Evolutionary conservation across 495 filamentous ascomycete genomes (phyloP).

Genomic region (Recurvomyces mirabilis): DNA sequence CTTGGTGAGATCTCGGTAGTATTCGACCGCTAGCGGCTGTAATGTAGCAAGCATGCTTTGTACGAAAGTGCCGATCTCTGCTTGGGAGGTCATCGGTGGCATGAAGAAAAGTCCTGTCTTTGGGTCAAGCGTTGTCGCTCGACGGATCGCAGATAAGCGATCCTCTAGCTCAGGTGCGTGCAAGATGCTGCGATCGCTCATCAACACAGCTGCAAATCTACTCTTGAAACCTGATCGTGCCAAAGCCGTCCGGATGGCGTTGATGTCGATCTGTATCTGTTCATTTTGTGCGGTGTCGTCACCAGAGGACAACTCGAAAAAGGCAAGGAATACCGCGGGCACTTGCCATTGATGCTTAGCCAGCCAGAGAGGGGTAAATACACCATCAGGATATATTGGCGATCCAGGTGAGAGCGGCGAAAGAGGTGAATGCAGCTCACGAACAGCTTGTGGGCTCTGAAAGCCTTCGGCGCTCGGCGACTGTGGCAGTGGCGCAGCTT

Average conservation of each 20-base stretch:
- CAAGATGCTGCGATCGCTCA: constrained; percentile 55
- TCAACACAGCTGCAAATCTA: constrained; percentile 61
- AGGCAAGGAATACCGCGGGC: constrained; percentile 67
- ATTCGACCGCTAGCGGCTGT: constrained; percentile 57
- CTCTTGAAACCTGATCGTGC: constrained; percentile 59
- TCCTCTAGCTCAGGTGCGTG: constrained; percentile 58
- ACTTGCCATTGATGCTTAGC: constrained; percentile 74
- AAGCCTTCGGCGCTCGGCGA: constrained; percentile 31
- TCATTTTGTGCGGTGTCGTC: constrained; percentile 65
- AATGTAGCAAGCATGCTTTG: constrained; percentile 48
- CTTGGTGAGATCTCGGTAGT: constrained; percentile 83
- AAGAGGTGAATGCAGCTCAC: constrained; percentile 66
- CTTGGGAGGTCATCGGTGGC: constrained; percentile 49
- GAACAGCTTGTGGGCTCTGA: constrained; percentile 35
- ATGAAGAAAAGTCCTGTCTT: constrained; percentile 69
- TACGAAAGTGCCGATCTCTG: constrained; percentile 53
- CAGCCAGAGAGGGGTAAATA: constrained; percentile 71
- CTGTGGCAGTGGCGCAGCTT: constrained; percentile 46
- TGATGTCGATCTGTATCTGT: constrained; percentile 79
- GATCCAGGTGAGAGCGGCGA: constrained; percentile 77
- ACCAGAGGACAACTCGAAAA: constrained; percentile 60
- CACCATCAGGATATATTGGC: constrained; percentile 71
- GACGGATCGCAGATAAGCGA: constrained; percentile 60
- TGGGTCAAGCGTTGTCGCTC: constrained; percentile 64
- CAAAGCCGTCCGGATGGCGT: constrained; percentile 55